Conservation (phyloP, 129 eudicot species). For the Helichrysum umbraculigerum region DNA sequence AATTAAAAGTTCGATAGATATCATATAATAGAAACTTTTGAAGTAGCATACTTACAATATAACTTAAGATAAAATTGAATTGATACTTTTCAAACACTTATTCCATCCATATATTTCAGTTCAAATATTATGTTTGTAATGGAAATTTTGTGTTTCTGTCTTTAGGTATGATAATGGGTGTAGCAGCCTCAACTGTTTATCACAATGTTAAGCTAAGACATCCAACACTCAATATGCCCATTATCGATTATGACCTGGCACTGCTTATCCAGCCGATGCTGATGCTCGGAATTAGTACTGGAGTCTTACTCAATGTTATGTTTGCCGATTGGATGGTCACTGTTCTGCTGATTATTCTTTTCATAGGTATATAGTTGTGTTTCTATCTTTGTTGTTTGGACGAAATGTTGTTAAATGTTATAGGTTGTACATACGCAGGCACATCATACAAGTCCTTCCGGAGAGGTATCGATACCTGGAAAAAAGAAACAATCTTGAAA, state of each 20-base stretch:
- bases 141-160: background rate
- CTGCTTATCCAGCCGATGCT: slow-evolving; percentile 96
- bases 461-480: slow-evolving; percentile 94
- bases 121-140: background rate
- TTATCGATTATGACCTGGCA: slow-evolving; percentile 91
- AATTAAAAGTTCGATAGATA: too few species aligned
- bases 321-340: slow-evolving; percentile 99
- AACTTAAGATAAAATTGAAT: too few species aligned
- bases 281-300: slow-evolving; percentile 89
- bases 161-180: slow-evolving; percentile 97
- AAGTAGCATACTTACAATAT: too few species aligned
- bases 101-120: background rate
- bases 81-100: background rate
- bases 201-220: slow-evolving; percentile 82
- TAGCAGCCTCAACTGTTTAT: slow-evolving; percentile 80
- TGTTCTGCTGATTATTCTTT: slow-evolving; percentile 77
- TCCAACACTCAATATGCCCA: slow-evolving; percentile 95
- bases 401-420: slow-evolving; percentile 9
- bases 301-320: slow-evolving; percentile 85
- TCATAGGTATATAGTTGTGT: slow-evolving; percentile 48
- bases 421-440: slow-evolving; percentile 42
- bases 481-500: slow-evolving; percentile 82
- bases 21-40: too few species aligned
- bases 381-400: background rate
- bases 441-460: slow-evolving; percentile 82